phyloP scores from a whole-genome alignment of 139 green algal genomes.

The Edaphochlamys debaryana region DNA sequence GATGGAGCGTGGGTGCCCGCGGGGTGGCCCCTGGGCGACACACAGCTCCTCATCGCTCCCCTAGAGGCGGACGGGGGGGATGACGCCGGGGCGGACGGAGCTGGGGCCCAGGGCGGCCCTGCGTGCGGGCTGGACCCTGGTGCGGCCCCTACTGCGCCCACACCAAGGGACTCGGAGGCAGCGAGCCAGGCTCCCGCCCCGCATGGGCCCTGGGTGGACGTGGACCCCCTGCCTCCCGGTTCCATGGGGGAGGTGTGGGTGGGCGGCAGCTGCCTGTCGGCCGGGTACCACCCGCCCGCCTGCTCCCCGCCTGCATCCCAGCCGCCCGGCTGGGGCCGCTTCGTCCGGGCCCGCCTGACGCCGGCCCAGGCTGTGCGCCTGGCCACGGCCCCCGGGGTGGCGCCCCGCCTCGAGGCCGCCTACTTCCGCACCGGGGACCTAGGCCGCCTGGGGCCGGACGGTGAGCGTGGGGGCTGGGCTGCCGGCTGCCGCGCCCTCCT shows the following conservation, averaged over 20 bases:
- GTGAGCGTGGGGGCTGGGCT: no score
- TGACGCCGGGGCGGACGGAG: background rate
- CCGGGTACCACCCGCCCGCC: slow-evolving; percentile 43
- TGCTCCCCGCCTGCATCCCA: background rate
- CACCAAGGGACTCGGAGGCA: no score
- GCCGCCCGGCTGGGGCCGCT: background rate
- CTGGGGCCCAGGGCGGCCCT: no score
- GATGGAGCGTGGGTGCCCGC: slow-evolving; percentile 7
- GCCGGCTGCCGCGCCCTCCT: no score
- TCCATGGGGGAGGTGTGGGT: slow-evolving; percentile 65
- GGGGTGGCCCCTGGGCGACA: slow-evolving; percentile 27
- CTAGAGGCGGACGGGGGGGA: background rate
- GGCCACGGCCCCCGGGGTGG: background rate
- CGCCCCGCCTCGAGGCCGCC: background rate
- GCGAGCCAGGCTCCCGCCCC: no score
- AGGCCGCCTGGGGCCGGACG: no score
- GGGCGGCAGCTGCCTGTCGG: slow-evolving; percentile 49
- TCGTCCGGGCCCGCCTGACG: background rate
- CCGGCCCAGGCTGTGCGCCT: background rate
- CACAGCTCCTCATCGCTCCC: slow-evolving; percentile 21
- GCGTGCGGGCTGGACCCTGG: no score
- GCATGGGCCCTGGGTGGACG: no score
- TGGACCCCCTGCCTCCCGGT: slow-evolving; percentile 5
- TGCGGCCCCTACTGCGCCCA: no score
- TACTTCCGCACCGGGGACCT: slow-evolving; percentile 58